Evolutionary conservation across 208 protist genomes (phyloP).

Genomic region (Phytomonas francai): DNA sequence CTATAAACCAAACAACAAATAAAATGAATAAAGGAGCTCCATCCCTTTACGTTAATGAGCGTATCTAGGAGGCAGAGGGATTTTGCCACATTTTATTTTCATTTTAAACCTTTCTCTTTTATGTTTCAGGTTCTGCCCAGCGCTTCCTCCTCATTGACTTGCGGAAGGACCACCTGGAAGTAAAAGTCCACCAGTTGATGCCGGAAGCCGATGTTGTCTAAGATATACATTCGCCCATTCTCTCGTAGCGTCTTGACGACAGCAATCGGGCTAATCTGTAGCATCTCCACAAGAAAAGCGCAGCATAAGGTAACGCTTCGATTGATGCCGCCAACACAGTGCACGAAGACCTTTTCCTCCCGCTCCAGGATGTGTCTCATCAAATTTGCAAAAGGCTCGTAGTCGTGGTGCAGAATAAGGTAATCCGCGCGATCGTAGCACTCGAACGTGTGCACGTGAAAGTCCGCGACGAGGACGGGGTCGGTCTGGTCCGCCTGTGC

Average conservation of each 20-base stretch:
- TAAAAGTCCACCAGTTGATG: conserved; percentile 84
- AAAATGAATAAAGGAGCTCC: too few species aligned
- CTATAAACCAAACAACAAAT: too few species aligned
- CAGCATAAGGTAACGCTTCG: conserved; percentile 76
- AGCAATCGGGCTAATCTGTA: conserved; percentile 36
- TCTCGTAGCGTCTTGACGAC: conserved; percentile 48
- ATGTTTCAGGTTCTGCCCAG: not conserved
- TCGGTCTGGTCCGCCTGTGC: conserved; percentile 36
- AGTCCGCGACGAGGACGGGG: conserved; percentile 22
- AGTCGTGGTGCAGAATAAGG: conserved; percentile 74
- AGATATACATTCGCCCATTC: conserved; percentile 46
- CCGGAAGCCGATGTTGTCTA: conserved; percentile 74
- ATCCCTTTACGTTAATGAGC: too few species aligned
- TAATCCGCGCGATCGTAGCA: conserved; percentile 62
- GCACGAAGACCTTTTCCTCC: conserved; percentile 70
- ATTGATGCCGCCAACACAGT: conserved; percentile 84
- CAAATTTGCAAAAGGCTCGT: conserved; percentile 48
- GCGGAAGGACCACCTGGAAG: conserved; percentile 27
- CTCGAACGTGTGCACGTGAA: conserved; percentile 36
- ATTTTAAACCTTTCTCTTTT: too few species aligned
- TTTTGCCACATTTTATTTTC: too few species aligned
- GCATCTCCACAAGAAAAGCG: conserved; percentile 68
- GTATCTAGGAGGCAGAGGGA: too few species aligned
- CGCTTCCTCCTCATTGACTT: conserved; percentile 5
- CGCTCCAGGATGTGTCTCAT: conserved; percentile 21